Conservation (phyloP, 371 early-diverging fungal species). For the Rhizopus stolonifer region DNA sequence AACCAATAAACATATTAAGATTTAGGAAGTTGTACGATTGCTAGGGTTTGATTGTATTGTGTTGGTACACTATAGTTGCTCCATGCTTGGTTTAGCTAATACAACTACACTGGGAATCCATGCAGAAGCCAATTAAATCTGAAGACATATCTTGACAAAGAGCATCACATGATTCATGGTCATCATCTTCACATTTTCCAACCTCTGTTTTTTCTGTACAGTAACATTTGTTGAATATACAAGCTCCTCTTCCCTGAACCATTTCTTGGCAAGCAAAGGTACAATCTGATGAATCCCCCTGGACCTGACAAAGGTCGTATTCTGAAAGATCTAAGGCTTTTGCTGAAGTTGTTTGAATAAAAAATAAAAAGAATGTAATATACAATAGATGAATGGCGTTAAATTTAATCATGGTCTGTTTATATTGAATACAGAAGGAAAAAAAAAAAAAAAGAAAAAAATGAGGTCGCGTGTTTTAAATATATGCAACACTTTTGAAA, state of each 20-base stretch:
- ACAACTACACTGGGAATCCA: conserved; percentile 41
- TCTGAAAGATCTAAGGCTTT: conserved; percentile 20
- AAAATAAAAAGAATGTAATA: background rate
- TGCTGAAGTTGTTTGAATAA: conserved; percentile 1
- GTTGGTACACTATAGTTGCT: background rate
- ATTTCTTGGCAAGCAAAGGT: conserved; percentile 25
- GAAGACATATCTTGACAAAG: conserved; percentile 40
- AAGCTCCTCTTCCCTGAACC: conserved; percentile 30
- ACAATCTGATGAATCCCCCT: conserved; percentile 27
- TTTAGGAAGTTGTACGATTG: background rate
- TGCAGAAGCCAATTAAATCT: conserved; percentile 34
- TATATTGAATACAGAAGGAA: background rate
- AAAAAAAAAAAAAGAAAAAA: background rate
- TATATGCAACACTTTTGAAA: background rate
- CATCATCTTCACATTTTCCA: conserved; percentile 34
- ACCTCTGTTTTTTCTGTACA: conserved; percentile 38
- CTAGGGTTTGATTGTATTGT: too few relatives aligned
- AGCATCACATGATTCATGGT: conserved; percentile 43
- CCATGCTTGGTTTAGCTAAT: conserved; percentile 18
- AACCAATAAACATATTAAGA: background rate
- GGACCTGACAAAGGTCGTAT: conserved; percentile 17
- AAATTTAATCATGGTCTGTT: background rate
- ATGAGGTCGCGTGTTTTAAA: background rate
- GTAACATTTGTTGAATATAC: conserved; percentile 37
- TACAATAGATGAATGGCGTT: background rate